Evolutionary conservation across 805 yeast genomes (phyloP), one percentile per base, ranked within the genome.

Genomic region (Candida ovalis): DNA sequence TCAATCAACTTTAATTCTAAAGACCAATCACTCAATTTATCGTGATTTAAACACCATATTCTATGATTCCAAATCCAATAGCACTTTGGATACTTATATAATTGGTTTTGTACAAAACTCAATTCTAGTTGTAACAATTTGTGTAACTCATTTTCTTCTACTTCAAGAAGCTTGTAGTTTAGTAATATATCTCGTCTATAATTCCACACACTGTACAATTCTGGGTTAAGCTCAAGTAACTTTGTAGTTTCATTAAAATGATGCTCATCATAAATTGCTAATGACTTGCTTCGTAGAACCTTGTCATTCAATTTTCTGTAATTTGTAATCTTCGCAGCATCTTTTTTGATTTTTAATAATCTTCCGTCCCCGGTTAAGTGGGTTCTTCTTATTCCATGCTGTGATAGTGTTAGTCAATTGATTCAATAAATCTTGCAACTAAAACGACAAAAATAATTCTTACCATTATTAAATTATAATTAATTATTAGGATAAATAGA

Each of bases 31-130:
- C 84, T 79, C 33, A 45, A 27, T 0, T 60, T 56, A 30, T 79
- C 77, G 18, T 71, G 62, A 32, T 78, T 74, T 36, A 92, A 66
- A 40, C 86, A 77, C 98, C 99, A 94, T 10, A 78, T 69, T 33
- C 99, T 73, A 63, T 94, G 97, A 57, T 84, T 86, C 97, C 98
- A 94, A 12, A 94, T 83, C 97, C 98, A 94, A 62, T 94, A 94
- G 37, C 91, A 88, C 63, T 94, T 94, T 1, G 99, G 98, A 55
- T 68, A 83, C 47, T 73, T 67, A 46, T 77, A 78, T 56, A 94
- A 67, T 54, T 81, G 78, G 0, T 63, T 66, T 69, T 84, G 72
- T 1, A 82, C 74, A 60, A 88, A 81, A 22, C 66, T 54, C 40
- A 94, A 70, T 54, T 92, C 99, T 3, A 69, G 63, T 1, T 72